Base-by-base conservation (phyloP, 345 rosid genomes). In the Heritiera littoralis region DNA sequence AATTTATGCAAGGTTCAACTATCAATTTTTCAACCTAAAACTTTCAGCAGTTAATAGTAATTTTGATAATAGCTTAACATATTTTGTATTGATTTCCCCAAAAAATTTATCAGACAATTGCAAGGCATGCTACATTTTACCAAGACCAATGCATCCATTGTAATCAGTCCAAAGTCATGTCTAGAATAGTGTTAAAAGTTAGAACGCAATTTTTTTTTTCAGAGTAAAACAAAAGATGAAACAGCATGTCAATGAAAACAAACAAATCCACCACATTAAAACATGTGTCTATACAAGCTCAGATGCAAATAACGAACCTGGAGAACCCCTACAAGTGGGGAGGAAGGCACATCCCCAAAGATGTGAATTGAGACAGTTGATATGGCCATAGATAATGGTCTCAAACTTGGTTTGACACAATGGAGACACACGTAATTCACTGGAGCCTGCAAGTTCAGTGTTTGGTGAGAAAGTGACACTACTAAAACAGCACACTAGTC, bases 261-360 rank as follows among this genome's bases (percentile, higher is more conserved):
- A 74, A 65, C 60, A 45, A 32, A 46, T 72, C 3, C n/a, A 46
- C 3, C 56, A 52, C 49, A n/a, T 8, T 17, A 41, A 41, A 59
- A 72, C 58, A 49, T 23, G 49, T 30, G 46, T 55, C 32, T 9
- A 68, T 49, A 68, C 59, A 74, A 59, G 69, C 15, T 48, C 59
- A 40, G 73, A 18, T 35, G 64, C 3, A 70, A 68, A 9, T 10
- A 41, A 75, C 81, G 48, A 71, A 92, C 99, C 99, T 97, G 92
- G 80, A 97, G 88, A 74, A 87, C 88, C 51, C 99, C 99, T 80
- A 90, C 98, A 74, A 97, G 95, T 40, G 99, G 99, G 1, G 99
- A 93, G 64, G 99, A 94, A 83, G 99, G 99, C 60, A 97, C 98
- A 81, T 97, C 99, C 6, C 99, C 99, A 78, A 97, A 92, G 69